A percentile compares a stretch with the other conserved stretches of the same genome.
These are phyloP conservation scores for Penicillium lividum DNA, from an alignment of 495 filamentous ascomycete species.

Conservation along the genomic window DNA sequence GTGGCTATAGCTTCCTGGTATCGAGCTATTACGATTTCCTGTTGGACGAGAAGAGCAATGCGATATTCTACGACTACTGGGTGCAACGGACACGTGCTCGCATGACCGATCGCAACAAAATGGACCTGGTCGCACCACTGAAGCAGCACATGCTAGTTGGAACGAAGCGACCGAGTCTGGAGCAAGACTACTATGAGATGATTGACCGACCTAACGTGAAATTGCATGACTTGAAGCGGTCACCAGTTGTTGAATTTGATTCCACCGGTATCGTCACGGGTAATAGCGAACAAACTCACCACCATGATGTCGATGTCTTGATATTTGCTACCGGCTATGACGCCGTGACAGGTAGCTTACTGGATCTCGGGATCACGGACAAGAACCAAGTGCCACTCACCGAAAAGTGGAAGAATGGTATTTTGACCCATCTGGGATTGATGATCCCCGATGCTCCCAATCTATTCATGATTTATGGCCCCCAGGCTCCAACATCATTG, in stretches of 20 bases:
- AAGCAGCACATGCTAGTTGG: slow-evolving; percentile 50
- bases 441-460: slow-evolving; percentile 51
- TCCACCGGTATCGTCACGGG: slow-evolving; percentile 42
- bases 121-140: slow-evolving; percentile 53
- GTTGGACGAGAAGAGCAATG: slow-evolving; percentile 45
- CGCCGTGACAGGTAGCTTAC: slow-evolving; percentile 50
- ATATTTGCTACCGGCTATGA: slow-evolving; percentile 58
- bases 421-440: slow-evolving; percentile 52
- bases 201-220: slow-evolving; percentile 54
- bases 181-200: slow-evolving; percentile 56
- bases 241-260: slow-evolving; percentile 48
- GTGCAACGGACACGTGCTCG: slow-evolving; percentile 47
- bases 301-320: slow-evolving; percentile 50
- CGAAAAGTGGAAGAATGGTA: slow-evolving; percentile 51
- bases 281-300: slow-evolving; percentile 27
- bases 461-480: slow-evolving; percentile 54
- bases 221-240: slow-evolving; percentile 47
- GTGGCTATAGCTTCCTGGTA: slow-evolving; percentile 52
- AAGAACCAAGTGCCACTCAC: slow-evolving; percentile 38
- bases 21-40: slow-evolving; percentile 53
- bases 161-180: slow-evolving; percentile 54
- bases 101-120: slow-evolving; percentile 46
- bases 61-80: slow-evolving; percentile 57
- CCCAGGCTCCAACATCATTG: slow-evolving; percentile 49
- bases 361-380: slow-evolving; percentile 45